phyloP scores from a whole-genome alignment of 495 filamentous ascomycete genomes.

The Penicillium chermesinum region DNA sequence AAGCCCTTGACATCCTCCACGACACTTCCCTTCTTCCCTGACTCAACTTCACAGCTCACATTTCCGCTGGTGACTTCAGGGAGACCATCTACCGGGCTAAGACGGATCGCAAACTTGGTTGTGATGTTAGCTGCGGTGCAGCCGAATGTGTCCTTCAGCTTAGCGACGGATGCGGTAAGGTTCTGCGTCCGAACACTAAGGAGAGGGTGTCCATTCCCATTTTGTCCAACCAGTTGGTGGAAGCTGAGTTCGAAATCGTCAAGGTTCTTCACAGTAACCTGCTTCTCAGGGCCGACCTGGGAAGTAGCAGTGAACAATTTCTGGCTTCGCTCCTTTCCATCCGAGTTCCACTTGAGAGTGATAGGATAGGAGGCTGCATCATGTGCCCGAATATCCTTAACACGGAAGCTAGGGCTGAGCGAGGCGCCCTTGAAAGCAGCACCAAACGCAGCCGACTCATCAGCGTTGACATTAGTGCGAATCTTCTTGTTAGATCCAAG shows the following conservation, averaged over 20 bases:
- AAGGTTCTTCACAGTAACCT: conserved; percentile 79
- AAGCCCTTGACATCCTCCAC: conserved; percentile 91
- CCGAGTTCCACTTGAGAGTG: conserved; percentile 60
- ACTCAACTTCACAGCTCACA: conserved; percentile 78
- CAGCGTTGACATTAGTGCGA: conserved; percentile 89
- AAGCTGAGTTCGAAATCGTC: conserved; percentile 81
- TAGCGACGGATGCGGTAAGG: conserved; percentile 71
- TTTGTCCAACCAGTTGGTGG: conserved; percentile 58
- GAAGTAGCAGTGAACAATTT: conserved; percentile 77
- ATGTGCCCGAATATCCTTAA: conserved; percentile 85
- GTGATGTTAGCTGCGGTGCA: conserved; percentile 73
- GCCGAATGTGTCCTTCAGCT: conserved; percentile 67
- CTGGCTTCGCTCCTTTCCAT: conserved; percentile 61
- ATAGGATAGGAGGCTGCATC: conserved; percentile 71
- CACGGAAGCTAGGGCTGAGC: conserved; percentile 87
- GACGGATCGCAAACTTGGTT: conserved; percentile 69
- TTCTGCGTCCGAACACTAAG: conserved; percentile 67
- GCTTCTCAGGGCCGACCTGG: conserved; percentile 72
- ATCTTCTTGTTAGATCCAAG: conserved; percentile 71
- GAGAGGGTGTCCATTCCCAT: conserved; percentile 48
- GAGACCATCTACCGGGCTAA: conserved; percentile 71
- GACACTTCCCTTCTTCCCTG: conserved; percentile 66
- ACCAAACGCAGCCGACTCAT: conserved; percentile 95
- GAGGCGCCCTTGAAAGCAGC: conserved; percentile 91
- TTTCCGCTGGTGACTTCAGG: conserved; percentile 70